These are phyloP conservation scores for Bidens hawaiensis DNA, from an alignment of 140 eudicot species.

Conservation along the genomic window DNA sequence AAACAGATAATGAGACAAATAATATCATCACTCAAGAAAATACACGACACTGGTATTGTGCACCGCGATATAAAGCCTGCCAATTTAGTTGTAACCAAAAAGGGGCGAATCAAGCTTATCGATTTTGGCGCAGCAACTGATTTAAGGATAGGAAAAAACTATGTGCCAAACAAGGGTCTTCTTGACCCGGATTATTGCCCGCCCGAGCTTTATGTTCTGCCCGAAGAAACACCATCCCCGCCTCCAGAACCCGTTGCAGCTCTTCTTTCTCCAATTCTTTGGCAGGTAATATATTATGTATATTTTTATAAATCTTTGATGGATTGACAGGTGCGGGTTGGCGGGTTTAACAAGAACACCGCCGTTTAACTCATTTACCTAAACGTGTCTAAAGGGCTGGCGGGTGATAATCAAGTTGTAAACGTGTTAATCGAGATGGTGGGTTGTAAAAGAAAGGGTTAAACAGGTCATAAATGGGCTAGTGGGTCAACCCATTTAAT, in stretches of 20 bases:
- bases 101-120: conserved; percentile 85
- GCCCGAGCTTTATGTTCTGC: conserved; percentile 52
- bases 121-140: conserved; percentile 99
- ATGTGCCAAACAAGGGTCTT: conserved; percentile 70
- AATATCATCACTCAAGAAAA: conserved; percentile 80
- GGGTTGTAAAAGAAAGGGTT: too few species aligned
- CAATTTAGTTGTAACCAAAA: conserved; percentile 91
- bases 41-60: conserved; percentile 85
- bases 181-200: conserved; percentile 44
- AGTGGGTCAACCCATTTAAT: too few species aligned
- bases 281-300: conserved; percentile 71
- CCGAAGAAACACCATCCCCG: conserved; percentile 63
- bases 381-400: too few species aligned
- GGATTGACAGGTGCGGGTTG: too few species aligned
- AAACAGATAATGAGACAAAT: conserved; percentile 93
- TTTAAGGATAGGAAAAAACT: conserved; percentile 89
- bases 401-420: too few species aligned
- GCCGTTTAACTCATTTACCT: too few species aligned
- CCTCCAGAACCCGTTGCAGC: conserved; percentile 99
- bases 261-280: conserved; percentile 76
- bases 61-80: conserved; percentile 96
- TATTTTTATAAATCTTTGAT: neutral
- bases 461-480: too few species aligned
- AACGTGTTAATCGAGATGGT: too few species aligned
- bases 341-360: too few species aligned